These are phyloP conservation scores for Boletus bicolor DNA, from an alignment of 768 basidiomycete genomes.

Conservation along the genomic window DNA sequence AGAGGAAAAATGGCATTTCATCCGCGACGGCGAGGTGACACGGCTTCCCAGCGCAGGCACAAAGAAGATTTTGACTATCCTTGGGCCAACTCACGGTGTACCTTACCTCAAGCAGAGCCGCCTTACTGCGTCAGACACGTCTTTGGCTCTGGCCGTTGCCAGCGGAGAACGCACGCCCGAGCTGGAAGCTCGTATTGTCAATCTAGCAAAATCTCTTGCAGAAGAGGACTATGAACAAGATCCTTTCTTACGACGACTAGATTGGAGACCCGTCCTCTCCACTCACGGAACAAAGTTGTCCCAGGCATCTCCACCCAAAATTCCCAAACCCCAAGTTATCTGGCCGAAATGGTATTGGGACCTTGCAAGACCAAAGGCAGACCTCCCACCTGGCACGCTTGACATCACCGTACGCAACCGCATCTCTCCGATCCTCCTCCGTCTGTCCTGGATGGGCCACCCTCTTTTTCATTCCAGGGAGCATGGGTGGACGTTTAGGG, in stretches of 20 bases:
- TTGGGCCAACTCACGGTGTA: conserved; percentile 47
- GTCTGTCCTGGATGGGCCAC: conserved; percentile 82
- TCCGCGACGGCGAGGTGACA: conserved; percentile 28
- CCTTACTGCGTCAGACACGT: conserved; percentile 39
- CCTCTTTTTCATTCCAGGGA: conserved; percentile 83
- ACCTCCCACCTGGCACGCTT: conserved; percentile 61
- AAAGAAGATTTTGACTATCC: conserved; percentile 42
- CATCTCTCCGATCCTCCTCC: conserved; percentile 79
- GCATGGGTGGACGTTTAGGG: conserved; percentile 90
- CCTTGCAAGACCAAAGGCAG: conserved; percentile 69
- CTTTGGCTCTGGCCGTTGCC: conserved; percentile 48
- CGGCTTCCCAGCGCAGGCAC: conserved; percentile 44
- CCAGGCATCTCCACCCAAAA: conserved; percentile 13
- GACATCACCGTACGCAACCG: conserved; percentile 85
- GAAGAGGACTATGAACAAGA: conserved; percentile 33
- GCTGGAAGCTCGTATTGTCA: conserved; percentile 35
- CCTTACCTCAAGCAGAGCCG: conserved; percentile 41
- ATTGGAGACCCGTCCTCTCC: conserved; percentile 51
- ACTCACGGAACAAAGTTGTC: background rate
- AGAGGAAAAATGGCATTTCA: conserved; percentile 68
- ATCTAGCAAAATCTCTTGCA: conserved; percentile 39
- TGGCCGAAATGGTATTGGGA: conserved; percentile 99
- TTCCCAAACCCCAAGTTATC: conserved; percentile 42
- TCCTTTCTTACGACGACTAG: conserved; percentile 61
- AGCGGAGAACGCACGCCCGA: conserved; percentile 38